Evolutionary conservation across 768 basidiomycete genomes (phyloP), one percentile per base, ranked within the genome.

Genomic region (Tricholoma sp.): DNA sequence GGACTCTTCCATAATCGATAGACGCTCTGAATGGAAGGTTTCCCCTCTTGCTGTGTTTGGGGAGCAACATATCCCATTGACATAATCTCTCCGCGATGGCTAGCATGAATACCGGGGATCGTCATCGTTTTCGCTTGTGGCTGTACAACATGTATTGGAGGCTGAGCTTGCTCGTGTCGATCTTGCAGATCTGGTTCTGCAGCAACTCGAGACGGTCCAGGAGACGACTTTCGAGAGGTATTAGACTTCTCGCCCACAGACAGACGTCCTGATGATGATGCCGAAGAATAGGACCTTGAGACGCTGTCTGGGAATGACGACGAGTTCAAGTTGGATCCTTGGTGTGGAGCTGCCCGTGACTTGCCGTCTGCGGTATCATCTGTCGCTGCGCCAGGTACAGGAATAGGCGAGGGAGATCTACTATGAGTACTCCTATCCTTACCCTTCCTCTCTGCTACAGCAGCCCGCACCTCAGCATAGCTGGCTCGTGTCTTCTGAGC

Each of bases 31-130:
- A 89, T 83, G 19, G 82, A 80, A 21, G 72, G 61, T 65, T 76
- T 74, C 52, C 68, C 70, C 19, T 79, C 76, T 9, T 71, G 59
- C 0, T 72, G 65, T 14, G 73, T 65, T 45, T 74, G 70, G 4
- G 80, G 76, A 10, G 87, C 83, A 56, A 83, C 81, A 63, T 89
- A 86, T 10, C 91, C 91, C 79, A 94, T 79, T 3, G 90, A 87
- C 85, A 90, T 89, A 43, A 92, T 82, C 59, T 93, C 89, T 8
- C 88, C 88, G n/a, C 83, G 83, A 65, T 92, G 86, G 63, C 85
- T 89, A 3, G 83, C 89, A 64, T 92, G 91, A 58, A 94, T 94
- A 1, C 89, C 89, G 8, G 91, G 91, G 60, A 94, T 93, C 12
- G 83, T 85, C 91, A 94, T 94, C 41, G 80, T 86, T 63, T 83